Evolutionary conservation across 768 basidiomycete genomes (phyloP).

Genomic region (Porpolomopsis calyptriformis): DNA sequence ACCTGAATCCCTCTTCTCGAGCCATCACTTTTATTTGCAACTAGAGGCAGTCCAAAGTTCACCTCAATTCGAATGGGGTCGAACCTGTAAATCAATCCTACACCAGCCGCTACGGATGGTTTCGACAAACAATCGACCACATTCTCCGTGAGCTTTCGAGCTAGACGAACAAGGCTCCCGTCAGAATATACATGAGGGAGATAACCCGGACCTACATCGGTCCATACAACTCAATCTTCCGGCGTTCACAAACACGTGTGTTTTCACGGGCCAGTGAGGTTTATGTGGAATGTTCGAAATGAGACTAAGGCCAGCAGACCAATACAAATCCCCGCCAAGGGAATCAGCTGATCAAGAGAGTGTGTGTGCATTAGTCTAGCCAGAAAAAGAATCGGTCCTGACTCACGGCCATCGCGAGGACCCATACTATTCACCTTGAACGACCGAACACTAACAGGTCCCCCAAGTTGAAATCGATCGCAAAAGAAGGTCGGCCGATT

Average conservation of each 20-base stretch:
- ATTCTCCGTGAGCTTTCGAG: conserved; percentile 28
- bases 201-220: conserved; percentile 33
- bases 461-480: conserved; percentile 90
- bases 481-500: conserved; percentile 45
- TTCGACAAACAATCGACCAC: conserved; percentile 30
- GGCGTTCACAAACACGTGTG: conserved; percentile 72
- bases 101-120: conserved; percentile 70
- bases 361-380: conserved; percentile 3
- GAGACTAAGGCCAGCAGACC: conserved; percentile 66
- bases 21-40: conserved; percentile 57
- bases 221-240: conserved; percentile 60
- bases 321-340: conserved; percentile 73
- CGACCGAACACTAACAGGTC: conserved; percentile 73
- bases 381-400: neutral
- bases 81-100: conserved; percentile 76
- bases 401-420: conserved; percentile 59
- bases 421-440: conserved; percentile 74
- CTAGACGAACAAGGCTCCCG: conserved; percentile 17
- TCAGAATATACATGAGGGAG: neutral
- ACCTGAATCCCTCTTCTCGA: conserved; percentile 63
- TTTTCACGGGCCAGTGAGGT: conserved; percentile 77
- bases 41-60: conserved; percentile 78
- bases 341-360: conserved; percentile 51
- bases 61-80: conserved; percentile 80
- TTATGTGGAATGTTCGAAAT: conserved; percentile 64